phyloP scores from a whole-genome alignment of 2,329 filamentous ascomycete species.

The Arachnomyces sp. region DNA sequence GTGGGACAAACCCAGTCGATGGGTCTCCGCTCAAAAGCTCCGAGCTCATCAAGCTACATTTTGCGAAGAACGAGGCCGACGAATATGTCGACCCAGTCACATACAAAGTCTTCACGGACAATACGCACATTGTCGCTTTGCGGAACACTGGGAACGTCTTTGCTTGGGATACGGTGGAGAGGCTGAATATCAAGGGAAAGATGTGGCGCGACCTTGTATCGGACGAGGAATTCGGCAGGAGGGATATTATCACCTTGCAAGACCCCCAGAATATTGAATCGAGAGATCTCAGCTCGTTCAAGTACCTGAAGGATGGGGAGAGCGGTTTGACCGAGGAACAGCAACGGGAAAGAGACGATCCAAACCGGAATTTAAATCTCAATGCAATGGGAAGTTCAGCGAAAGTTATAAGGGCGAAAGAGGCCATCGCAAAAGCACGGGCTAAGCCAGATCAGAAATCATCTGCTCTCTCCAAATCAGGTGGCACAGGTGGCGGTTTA shows the following conservation, averaged over 20 bases:
- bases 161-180: conserved; percentile 88
- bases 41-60: conserved; percentile 85
- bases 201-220: conserved; percentile 88
- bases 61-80: conserved; percentile 81
- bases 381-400: conserved; percentile 67
- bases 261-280: conserved; percentile 85
- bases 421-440: conserved; percentile 85
- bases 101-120: conserved; percentile 95
- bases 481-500: conserved; percentile 10
- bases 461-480: conserved; percentile 32
- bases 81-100: conserved; percentile 95
- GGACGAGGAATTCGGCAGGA: conserved; percentile 76
- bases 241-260: conserved; percentile 92
- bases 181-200: conserved; percentile 93
- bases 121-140: conserved; percentile 91
- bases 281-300: conserved; percentile 78
- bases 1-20: conserved; percentile 84
- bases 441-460: conserved; percentile 57
- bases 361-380: conserved; percentile 63
- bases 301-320: conserved; percentile 76
- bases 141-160: conserved; percentile 88
- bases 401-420: conserved; percentile 86
- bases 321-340: conserved; percentile 63
- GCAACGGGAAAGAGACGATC: conserved; percentile 55
- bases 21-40: conserved; percentile 69